Base-by-base conservation (phyloP, 2,329 filamentous ascomycete genomes). In the Laburnicola sp. region DNA sequence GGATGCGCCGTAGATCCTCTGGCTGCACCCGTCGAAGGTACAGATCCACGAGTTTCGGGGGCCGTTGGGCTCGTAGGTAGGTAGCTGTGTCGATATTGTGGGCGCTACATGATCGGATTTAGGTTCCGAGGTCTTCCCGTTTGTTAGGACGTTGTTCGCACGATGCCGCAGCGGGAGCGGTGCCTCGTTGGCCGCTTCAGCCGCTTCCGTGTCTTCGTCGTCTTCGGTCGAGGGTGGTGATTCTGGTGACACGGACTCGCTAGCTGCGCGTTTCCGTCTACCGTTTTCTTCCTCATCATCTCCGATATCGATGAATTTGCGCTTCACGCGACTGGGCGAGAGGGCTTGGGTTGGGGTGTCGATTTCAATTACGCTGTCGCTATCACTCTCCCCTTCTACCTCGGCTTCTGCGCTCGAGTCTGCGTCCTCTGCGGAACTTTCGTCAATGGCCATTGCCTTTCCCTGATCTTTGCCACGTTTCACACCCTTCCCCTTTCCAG, bases 41-140 rank as follows among this genome's bases (percentile, higher is more conserved):
- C 87, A 91, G 1, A 75, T 75, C 86, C 87, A 91, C 0, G 83
- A 84, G 46, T 86, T 81, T 51, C 84, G 78, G 0, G 83, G 81
- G 0, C 82, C 85, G 30, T 78, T 73, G 2, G 74, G 45, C 34
- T 64, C 56, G 50, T 68, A 69, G 5, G 69, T 68, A 9, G 71
- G 70, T 6, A 72, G 52, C 0, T 70, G 65, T 4, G 66, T 69
- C 1, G 68, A 66, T 26, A 72, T 51, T 1, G 72, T 48, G 2
- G 63, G 54, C 6, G 63, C 55, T 4, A 58, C 35, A 6, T 65
- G 40, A 6, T 32, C 41, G 4, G 58, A 45, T 16, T 53, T 51
- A 6, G 58, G 30, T 34, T 60, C 42, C 21, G 48, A 25, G 2
- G 52, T 16, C 43, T 55, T 47, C 3, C 42, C 21, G 39, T 50